Evolutionary conservation across 495 filamentous ascomycete genomes (phyloP).

Genomic region (Monascus purpureus): DNA sequence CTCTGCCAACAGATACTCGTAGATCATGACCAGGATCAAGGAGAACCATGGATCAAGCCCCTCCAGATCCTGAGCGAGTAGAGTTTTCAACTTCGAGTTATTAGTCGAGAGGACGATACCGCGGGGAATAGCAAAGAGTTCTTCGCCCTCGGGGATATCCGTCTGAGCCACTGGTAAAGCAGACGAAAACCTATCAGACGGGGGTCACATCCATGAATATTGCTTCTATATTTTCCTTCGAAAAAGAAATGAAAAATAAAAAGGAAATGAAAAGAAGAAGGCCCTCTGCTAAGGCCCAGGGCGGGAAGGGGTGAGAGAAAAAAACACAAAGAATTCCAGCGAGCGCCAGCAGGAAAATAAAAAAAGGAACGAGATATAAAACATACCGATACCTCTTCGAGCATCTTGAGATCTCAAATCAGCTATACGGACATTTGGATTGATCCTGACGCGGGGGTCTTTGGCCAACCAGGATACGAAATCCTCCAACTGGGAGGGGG

Average conservation of each 20-base stretch:
- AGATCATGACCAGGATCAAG: slow-evolving; percentile 68
- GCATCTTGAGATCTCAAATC: slow-evolving; percentile 37
- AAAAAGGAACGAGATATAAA: slow-evolving; percentile 1
- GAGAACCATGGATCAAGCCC: slow-evolving; percentile 40
- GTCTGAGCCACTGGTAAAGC: slow-evolving; percentile 34
- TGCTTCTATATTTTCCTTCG: not conserved
- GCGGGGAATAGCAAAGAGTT: slow-evolving; percentile 50
- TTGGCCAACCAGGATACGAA: slow-evolving; percentile 43
- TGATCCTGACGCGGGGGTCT: slow-evolving; percentile 36
- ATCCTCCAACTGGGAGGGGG: slow-evolving; percentile 30
- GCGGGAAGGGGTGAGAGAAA: too few species aligned
- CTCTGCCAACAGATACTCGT: slow-evolving; percentile 50
- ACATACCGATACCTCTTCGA: slow-evolving; percentile 50
- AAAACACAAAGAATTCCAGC: too few species aligned
- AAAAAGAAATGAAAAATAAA: slow-evolving; percentile 2
- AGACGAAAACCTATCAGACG: slow-evolving; percentile 12
- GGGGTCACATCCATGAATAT: slow-evolving; percentile 1
- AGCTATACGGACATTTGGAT: slow-evolving; percentile 37
- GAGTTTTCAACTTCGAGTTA: slow-evolving; percentile 32
- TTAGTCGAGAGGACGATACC: slow-evolving; percentile 37
- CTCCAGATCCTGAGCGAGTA: slow-evolving; percentile 30
- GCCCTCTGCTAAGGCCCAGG: too few species aligned
- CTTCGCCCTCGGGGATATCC: slow-evolving; percentile 46
- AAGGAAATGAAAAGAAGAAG: slow-evolving; percentile 1
- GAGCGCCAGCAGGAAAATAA: slow-evolving; percentile 3